Conservation (phyloP, 768 basidiomycete species). For the Lactifluus volemus region DNA sequence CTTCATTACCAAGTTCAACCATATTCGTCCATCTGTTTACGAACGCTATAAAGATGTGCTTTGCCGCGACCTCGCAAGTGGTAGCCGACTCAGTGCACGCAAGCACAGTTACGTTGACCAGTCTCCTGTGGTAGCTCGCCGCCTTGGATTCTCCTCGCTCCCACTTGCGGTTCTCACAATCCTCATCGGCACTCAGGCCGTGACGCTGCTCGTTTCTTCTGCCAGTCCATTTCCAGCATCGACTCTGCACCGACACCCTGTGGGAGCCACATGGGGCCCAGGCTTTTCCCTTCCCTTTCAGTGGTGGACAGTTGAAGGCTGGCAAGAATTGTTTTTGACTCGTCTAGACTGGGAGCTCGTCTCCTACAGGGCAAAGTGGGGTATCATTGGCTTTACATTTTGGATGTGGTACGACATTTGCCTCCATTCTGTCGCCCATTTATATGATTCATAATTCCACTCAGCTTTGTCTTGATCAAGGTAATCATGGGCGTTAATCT, state of each 20-base stretch:
- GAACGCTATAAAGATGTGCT: slow-evolving; percentile 93
- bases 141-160: slow-evolving; percentile 88
- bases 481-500: slow-evolving; percentile 87
- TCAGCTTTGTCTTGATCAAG: slow-evolving; percentile 77
- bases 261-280: slow-evolving; percentile 22
- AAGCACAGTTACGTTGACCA: slow-evolving; percentile 95
- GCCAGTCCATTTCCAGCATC: slow-evolving; percentile 12
- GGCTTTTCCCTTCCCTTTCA: slow-evolving; percentile 37
- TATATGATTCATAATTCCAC: not conserved
- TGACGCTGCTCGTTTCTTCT: slow-evolving; percentile 48
- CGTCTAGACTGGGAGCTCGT: slow-evolving; percentile 38
- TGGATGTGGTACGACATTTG: slow-evolving; percentile 74
- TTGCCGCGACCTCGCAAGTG: slow-evolving; percentile 84
- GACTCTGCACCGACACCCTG: slow-evolving; percentile 17
- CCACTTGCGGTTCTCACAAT: slow-evolving; percentile 81
- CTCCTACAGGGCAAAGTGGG: slow-evolving; percentile 54
- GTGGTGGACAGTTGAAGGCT: slow-evolving; percentile 25
- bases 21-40: slow-evolving; percentile 91
- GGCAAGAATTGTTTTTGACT: slow-evolving; percentile 21
- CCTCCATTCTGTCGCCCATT: not conserved
- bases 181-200: slow-evolving; percentile 66
- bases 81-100: slow-evolving; percentile 55
- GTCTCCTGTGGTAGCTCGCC: slow-evolving; percentile 86
- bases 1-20: slow-evolving; percentile 99
- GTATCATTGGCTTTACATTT: slow-evolving; percentile 50